Conservation (phyloP, 176 grass and related monocot genomes). For the maize (Zea mays) region DNA sequence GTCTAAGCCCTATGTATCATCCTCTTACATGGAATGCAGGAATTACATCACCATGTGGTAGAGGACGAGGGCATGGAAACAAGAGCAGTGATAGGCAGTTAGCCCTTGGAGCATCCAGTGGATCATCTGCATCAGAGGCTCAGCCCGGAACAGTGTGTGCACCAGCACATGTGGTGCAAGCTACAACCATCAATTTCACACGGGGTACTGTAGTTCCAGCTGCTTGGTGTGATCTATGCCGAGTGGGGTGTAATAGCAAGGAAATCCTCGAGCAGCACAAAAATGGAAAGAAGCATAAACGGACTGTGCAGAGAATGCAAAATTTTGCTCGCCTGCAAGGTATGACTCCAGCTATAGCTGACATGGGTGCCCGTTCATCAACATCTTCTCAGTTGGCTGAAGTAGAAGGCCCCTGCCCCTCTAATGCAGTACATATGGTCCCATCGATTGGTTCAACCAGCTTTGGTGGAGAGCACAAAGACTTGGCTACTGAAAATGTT, state of each 20-base stretch:
- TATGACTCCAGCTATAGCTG: not conserved
- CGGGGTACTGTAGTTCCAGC: constrained; percentile 18
- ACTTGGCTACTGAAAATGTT: constrained; percentile 1
- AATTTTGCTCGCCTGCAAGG: constrained; percentile 47
- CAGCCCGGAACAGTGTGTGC: not conserved
- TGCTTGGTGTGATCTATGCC: constrained; percentile 71
- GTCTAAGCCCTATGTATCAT: constrained; percentile 23
- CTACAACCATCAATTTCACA: constrained; percentile 2
- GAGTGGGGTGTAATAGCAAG: constrained; percentile 62
- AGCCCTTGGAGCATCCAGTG: not conserved
- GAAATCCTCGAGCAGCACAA: constrained; percentile 62
- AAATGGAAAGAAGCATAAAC: constrained; percentile 62
- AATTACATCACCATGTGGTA: constrained; percentile 22
- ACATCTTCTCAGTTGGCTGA: constrained; percentile 25
- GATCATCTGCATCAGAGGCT: not conserved
- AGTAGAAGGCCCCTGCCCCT: not conserved
- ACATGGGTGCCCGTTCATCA: not conserved
- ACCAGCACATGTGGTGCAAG: not conserved
- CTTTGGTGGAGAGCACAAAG: constrained; percentile 16
- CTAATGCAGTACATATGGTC: not conserved
- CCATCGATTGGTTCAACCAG: not conserved
- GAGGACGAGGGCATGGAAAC: constrained; percentile 33
- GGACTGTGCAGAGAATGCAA: constrained; percentile 59
- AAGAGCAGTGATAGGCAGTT: constrained; percentile 1
- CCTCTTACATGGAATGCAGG: constrained; percentile 26